A percentile compares a stretch with the other conserved stretches of the same genome.
These are phyloP conservation scores for Aspergillus baeticus DNA, from an alignment of 495 filamentous ascomycete genomes.

Conservation along the genomic window DNA sequence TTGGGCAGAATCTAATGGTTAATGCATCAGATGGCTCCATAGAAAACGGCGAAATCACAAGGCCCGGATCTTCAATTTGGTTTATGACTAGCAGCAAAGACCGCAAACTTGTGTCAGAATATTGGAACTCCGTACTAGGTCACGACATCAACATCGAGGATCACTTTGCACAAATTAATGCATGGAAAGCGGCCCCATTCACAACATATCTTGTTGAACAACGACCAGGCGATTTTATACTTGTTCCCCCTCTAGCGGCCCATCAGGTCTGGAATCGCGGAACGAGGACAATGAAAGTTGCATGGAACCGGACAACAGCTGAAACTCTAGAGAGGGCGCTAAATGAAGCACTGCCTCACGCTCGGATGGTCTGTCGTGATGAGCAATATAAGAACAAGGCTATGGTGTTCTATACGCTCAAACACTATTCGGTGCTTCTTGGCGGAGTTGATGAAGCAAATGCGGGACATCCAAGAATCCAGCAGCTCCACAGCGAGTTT, in stretches of 20 bases:
- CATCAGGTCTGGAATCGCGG: constrained; percentile 99
- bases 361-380: constrained; percentile 91
- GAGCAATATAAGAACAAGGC: constrained; percentile 99
- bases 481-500: constrained; percentile 74
- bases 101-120: constrained; percentile 81
- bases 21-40: constrained; percentile 64
- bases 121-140: constrained; percentile 85
- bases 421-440: constrained; percentile 71
- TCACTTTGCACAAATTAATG: constrained; percentile 90
- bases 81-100: constrained; percentile 96
- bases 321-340: constrained; percentile 86
- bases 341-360: constrained; percentile 80
- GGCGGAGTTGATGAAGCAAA: constrained; percentile 37
- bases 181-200: constrained; percentile 91
- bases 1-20: constrained; percentile 98
- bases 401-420: constrained; percentile 81
- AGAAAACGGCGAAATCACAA: constrained; percentile 64
- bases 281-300: constrained; percentile 91
- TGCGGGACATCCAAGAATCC: constrained; percentile 50
- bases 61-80: constrained; percentile 88
- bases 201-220: constrained; percentile 92
- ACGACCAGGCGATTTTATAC: constrained; percentile 86
- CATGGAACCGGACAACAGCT: constrained; percentile 96
- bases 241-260: constrained; percentile 93
- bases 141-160: constrained; percentile 96